A percentile compares a stretch with the other conserved stretches of the same genome.
Evolutionary conservation across 2,329 filamentous ascomycete genomes (phyloP).

Genomic region (Xylariaceae sp.): DNA sequence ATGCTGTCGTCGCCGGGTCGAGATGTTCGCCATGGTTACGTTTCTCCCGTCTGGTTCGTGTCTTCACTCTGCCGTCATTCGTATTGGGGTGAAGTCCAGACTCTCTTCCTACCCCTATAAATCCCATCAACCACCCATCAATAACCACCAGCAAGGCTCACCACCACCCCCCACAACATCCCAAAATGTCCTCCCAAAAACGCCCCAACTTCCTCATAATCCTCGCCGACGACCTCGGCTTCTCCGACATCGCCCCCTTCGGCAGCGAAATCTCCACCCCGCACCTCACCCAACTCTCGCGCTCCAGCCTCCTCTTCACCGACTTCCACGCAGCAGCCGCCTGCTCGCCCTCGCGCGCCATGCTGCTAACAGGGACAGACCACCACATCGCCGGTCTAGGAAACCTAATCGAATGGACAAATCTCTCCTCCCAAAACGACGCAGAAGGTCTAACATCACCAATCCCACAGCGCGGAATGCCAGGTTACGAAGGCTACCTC

Average conservation of each 20-base stretch:
- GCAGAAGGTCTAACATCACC: constrained; percentile 30
- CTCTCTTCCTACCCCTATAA: too few relatives aligned
- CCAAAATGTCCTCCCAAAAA: constrained; percentile 25
- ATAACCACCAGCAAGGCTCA: too few relatives aligned
- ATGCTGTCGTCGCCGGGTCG: too few relatives aligned
- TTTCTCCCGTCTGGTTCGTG: too few relatives aligned
- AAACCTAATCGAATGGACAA: constrained; percentile 50
- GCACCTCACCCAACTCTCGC: constrained; percentile 49
- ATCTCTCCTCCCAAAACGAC: constrained; percentile 33
- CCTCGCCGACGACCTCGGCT: constrained; percentile 56
- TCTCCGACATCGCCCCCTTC: constrained; percentile 54
- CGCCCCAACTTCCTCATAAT: constrained; percentile 57
- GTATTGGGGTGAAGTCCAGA: too few relatives aligned
- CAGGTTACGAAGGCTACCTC: constrained; percentile 59
- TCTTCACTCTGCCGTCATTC: too few relatives aligned
- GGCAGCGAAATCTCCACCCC: constrained; percentile 58
- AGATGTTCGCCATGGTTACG: too few relatives aligned
- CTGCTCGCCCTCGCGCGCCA: constrained; percentile 59
- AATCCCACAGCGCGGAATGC: constrained; percentile 47
- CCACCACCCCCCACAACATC: too few relatives aligned
- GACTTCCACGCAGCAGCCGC: constrained; percentile 61
- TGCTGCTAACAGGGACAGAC: constrained; percentile 62
- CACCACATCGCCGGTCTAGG: constrained; percentile 56
- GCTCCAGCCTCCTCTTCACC: constrained; percentile 52
- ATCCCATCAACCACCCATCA: too few relatives aligned